These are phyloP conservation scores for Emergomyces orientalis DNA, from an alignment of 2,329 filamentous ascomycete species.

Conservation along the genomic window DNA sequence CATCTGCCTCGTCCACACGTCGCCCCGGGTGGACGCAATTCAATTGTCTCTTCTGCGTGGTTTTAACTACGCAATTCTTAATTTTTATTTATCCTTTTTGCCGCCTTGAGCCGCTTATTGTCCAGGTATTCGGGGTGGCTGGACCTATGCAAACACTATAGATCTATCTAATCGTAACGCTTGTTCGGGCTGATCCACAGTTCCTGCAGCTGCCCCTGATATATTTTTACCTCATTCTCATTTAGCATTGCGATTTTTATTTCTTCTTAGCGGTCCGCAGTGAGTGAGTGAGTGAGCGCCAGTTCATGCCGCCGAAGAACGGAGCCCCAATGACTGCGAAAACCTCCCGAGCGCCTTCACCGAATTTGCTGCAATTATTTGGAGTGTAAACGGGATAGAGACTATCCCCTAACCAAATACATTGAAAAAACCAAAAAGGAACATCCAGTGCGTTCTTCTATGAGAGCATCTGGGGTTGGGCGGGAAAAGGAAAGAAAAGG, in stretches of 20 bases:
- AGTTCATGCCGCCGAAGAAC: not conserved
- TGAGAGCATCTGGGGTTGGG: not conserved
- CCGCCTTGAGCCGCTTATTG: not conserved
- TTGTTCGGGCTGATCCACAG: not conserved
- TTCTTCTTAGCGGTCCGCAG: not conserved
- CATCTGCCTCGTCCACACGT: not conserved
- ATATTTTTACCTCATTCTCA: not conserved
- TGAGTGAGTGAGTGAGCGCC: not conserved
- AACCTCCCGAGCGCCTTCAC: not conserved
- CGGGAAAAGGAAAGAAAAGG: not conserved
- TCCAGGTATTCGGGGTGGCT: not conserved
- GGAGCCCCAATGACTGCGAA: not conserved
- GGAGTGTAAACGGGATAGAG: no score
- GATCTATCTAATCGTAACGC: constrained; percentile 1
- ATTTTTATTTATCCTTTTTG: no score
- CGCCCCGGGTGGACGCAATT: not conserved
- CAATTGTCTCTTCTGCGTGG: not conserved
- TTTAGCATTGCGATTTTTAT: not conserved
- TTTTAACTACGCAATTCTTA: not conserved
- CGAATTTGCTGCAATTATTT: not conserved
- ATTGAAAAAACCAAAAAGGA: not conserved
- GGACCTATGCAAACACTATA: not conserved
- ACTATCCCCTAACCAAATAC: not conserved
- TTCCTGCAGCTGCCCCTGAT: not conserved
- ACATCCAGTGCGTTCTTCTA: not conserved